These are phyloP conservation scores for Exophiala spinifera DNA, from an alignment of 2,329 filamentous ascomycete genomes.

Conservation along the genomic window DNA sequence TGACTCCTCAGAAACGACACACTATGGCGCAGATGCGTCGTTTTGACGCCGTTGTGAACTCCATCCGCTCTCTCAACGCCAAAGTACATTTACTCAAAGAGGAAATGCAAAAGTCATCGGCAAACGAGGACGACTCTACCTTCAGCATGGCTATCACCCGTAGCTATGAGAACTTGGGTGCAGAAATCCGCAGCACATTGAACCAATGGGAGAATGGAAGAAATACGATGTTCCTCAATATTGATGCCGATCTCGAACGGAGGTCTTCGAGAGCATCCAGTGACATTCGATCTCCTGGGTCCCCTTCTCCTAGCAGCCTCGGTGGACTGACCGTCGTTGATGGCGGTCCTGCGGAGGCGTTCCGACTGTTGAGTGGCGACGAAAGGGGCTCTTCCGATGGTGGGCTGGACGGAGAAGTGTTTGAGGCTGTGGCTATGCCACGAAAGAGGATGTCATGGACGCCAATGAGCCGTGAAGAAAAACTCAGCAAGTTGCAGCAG, in stretches of 20 bases:
- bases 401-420: slow-evolving; percentile 70
- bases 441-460: slow-evolving; percentile 58
- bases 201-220: slow-evolving; percentile 86
- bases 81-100: slow-evolving; percentile 91
- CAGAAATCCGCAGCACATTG: slow-evolving; percentile 76
- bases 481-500: slow-evolving; percentile 82
- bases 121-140: slow-evolving; percentile 63
- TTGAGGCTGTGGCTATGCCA: slow-evolving; percentile 82
- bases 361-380: slow-evolving; percentile 76
- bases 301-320: slow-evolving; percentile 45
- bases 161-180: slow-evolving; percentile 92
- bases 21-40: slow-evolving; percentile 85
- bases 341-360: slow-evolving; percentile 64
- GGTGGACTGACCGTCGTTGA: slow-evolving; percentile 48
- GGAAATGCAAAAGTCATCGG: slow-evolving; percentile 70
- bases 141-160: slow-evolving; percentile 74
- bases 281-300: slow-evolving; percentile 37
- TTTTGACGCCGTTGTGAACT: slow-evolving; percentile 81
- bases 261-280: slow-evolving; percentile 20
- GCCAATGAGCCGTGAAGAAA: slow-evolving; percentile 74
- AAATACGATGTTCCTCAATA: slow-evolving; percentile 73
- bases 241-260: slow-evolving; percentile 52
- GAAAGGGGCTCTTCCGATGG: slow-evolving; percentile 39
- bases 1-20: slow-evolving; percentile 74
- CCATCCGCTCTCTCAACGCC: slow-evolving; percentile 86